Evolutionary conservation across 2,329 filamentous ascomycete species (phyloP), one percentile per base, ranked within the genome.

Genomic region (Botrytis byssoidea): DNA sequence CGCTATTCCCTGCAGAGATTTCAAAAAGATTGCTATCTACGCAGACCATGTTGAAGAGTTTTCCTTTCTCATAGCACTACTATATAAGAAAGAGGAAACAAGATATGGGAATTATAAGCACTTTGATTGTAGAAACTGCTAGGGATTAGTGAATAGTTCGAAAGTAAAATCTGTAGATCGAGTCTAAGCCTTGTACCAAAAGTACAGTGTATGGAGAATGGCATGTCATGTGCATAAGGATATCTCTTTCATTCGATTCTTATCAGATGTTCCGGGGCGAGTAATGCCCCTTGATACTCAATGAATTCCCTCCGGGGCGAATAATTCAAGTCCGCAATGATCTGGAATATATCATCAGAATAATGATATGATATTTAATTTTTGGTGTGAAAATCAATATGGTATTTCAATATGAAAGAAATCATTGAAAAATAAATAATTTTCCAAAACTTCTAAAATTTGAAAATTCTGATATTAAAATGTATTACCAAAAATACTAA

Each of bases 221-320:
- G 3, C 3, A 59, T 6, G 7, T 3, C 29, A 32, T 59, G 4
- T 29, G 0, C 32, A 59, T 29, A 32, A 32, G 4, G 32, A 32
- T 0, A 10, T 32, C 6, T 8, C 14, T 51, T 51, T 2, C 25
- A 0, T 9, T 32, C 32, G 29, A 20, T 35, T 35, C 29, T 29
- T 20, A 35, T 35, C 37, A 35, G 29, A 59, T 59, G 25, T 5
- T 35, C 35, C 6, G 35, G 29, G 18, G 29, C 3, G 16, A 20
- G 18, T 20, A 57, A 32, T 9, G 7, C 20, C 18, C 14, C 18
- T 32, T 18, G n/a, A 59, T 32, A 9, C 4, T 32, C 7, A 4
- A 20, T 20, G 2, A 32, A 4, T 20, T 32, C 4, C 16, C 29
- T 10, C 0, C 0, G 29, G 16, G 29, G 7, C 5, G 46, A 14